phyloP scores from a whole-genome alignment of 176 grass and related monocot genomes.

The Thinopyrum elongatum region DNA sequence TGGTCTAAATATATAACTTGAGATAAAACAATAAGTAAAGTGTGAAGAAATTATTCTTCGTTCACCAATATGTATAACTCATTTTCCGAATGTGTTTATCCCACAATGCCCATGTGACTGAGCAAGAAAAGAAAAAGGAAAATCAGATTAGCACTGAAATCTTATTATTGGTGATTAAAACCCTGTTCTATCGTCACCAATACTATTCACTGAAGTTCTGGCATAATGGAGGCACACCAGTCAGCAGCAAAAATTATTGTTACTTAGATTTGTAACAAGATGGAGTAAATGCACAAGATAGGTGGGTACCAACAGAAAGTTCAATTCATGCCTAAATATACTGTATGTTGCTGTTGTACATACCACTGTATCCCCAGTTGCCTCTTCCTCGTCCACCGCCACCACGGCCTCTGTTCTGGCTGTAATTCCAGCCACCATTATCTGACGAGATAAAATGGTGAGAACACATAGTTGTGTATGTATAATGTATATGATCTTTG shows the following conservation, averaged over 20 bases:
- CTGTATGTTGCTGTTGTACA: slow-evolving; percentile 20
- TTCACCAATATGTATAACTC: neutral
- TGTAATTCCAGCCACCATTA: slow-evolving; percentile 82
- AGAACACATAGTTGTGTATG: neutral
- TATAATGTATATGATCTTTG: neutral
- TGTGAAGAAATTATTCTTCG: neutral
- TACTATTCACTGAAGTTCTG: neutral
- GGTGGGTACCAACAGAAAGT: neutral
- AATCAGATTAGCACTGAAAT: neutral
- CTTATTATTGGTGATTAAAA: neutral
- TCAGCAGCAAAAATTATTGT: neutral
- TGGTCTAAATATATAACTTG: neutral
- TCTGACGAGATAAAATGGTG: slow-evolving; percentile 39
- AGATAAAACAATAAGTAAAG: neutral
- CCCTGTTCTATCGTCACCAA: neutral
- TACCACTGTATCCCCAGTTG: slow-evolving; percentile 77
- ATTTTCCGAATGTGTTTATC: neutral
- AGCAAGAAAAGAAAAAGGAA: neutral
- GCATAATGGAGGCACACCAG: neutral
- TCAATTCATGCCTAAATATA: neutral
- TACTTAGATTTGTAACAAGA: neutral
- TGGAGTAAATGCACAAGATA: neutral
- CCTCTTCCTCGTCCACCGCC: slow-evolving; percentile 62
- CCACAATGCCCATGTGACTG: neutral
- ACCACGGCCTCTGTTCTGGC: slow-evolving; percentile 49